Conservation (phyloP, 2,329 filamentous ascomycete species). For the Beauveria medogensis region DNA sequence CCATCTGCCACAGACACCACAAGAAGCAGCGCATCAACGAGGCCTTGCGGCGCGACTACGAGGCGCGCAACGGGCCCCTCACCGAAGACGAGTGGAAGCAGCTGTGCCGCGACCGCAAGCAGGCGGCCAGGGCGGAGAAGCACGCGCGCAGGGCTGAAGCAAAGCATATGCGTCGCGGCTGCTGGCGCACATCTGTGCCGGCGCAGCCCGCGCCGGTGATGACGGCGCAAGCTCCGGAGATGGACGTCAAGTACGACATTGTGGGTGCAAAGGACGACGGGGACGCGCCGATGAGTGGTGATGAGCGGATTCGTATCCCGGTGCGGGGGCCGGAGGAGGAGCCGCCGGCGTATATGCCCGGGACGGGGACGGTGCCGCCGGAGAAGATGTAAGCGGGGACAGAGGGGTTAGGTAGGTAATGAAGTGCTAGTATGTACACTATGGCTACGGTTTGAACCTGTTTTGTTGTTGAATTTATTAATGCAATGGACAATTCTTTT, state of each 20-base stretch:
- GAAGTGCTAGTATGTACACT: neutral
- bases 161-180: neutral
- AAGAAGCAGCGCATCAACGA: slow-evolving; percentile 3
- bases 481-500: neutral
- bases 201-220: neutral
- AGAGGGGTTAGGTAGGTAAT: neutral
- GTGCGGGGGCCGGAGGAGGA: slow-evolving; percentile 1
- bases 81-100: slow-evolving; percentile 6
- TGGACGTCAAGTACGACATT: neutral
- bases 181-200: neutral
- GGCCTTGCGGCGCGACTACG: neutral
- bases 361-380: neutral
- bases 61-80: neutral
- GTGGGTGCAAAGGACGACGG: neutral
- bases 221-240: neutral
- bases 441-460: neutral
- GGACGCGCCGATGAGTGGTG: neutral
- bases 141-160: neutral
- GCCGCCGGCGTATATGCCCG: neutral
- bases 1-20: slow-evolving; percentile 9
- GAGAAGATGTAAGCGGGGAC: neutral
- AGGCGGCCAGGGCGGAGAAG: slow-evolving; percentile 4
- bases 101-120: slow-evolving; percentile 6
- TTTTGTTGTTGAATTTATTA: neutral
- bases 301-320: neutral